phyloP scores from a whole-genome alignment of 176 grass and related monocot species.

The Alopecurus myosuroides region DNA sequence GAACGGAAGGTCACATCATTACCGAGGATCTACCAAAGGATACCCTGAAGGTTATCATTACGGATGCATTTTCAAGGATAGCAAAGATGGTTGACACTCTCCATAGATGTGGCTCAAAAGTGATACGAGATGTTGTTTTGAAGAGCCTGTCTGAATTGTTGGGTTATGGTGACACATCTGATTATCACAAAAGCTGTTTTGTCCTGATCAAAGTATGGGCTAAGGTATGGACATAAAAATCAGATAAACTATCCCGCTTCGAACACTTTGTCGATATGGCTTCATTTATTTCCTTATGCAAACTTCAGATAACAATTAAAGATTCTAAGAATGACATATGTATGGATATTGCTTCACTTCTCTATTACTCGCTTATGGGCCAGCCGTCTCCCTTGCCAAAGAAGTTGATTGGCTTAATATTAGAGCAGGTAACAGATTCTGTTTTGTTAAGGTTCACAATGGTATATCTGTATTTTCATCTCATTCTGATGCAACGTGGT shows the following conservation, averaged over 20 bases:
- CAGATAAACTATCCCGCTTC: background rate
- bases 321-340: slow-evolving; percentile 33
- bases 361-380: slow-evolving; percentile 46
- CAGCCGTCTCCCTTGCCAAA: slow-evolving; percentile 33
- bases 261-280: background rate
- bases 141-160: slow-evolving; percentile 57
- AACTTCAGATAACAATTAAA: slow-evolving; percentile 48
- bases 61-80: slow-evolving; percentile 53
- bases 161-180: slow-evolving; percentile 20
- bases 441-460: slow-evolving; percentile 18
- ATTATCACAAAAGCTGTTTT: slow-evolving; percentile 39
- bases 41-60: slow-evolving; percentile 43
- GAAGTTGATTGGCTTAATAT: slow-evolving; percentile 56
- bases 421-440: slow-evolving; percentile 64
- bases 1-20: background rate
- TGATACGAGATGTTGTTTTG: slow-evolving; percentile 39
- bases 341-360: slow-evolving; percentile 43
- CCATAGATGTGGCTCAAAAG: slow-evolving; percentile 42
- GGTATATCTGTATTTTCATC: background rate
- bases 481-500: background rate
- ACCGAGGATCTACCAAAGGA: slow-evolving; percentile 7
- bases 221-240: slow-evolving; percentile 51
- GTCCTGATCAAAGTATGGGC: slow-evolving; percentile 69
- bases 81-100: slow-evolving; percentile 47
- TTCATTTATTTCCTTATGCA: slow-evolving; percentile 20